A percentile compares a stretch with the other conserved stretches of the same genome.
phyloP scores from a whole-genome alignment of 148 eudicot species.

The Hydrangea macrophylla region DNA sequence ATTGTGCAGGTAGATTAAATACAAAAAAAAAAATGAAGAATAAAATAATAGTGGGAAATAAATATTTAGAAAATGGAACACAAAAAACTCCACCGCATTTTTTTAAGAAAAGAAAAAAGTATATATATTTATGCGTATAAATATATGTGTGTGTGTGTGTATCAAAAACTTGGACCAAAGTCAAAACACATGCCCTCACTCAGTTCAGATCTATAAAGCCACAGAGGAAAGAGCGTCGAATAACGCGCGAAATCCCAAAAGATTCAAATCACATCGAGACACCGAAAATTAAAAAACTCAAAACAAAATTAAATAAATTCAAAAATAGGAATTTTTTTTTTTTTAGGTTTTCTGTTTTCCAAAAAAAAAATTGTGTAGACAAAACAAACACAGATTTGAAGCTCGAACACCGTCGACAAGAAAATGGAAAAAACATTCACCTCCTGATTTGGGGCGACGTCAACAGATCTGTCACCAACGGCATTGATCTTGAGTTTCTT shows the following conservation, averaged over 20 bases:
- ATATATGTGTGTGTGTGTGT: neutral
- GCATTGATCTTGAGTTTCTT: conserved; percentile 36
- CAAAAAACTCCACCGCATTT: neutral
- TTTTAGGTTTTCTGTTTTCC: too few species aligned
- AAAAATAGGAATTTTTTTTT: conserved; percentile 13
- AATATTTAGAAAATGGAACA: conserved; percentile 8
- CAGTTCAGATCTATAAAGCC: conserved; percentile 27
- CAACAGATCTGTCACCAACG: conserved; percentile 33
- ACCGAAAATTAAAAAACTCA: neutral
- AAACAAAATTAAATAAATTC: neutral
- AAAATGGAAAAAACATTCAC: conserved; percentile 2
- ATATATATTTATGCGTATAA: too few species aligned
- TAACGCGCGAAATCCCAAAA: conserved; percentile 53
- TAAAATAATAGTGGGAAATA: conserved; percentile 9
- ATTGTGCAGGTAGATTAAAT: conserved; percentile 6
- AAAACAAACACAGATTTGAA: neutral
- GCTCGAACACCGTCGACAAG: neutral
- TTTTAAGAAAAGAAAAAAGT: neutral
- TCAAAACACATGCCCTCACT: conserved; percentile 32
- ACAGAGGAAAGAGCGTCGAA: conserved; percentile 20
- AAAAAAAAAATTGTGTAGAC: neutral
- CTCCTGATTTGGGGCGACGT: conserved; percentile 23
- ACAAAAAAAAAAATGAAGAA: conserved; percentile 19
- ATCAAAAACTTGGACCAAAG: conserved; percentile 27
- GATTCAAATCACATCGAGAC: conserved; percentile 11